Base-by-base conservation (phyloP, 768 basidiomycete genomes). In the Termitomyces titanicus region DNA sequence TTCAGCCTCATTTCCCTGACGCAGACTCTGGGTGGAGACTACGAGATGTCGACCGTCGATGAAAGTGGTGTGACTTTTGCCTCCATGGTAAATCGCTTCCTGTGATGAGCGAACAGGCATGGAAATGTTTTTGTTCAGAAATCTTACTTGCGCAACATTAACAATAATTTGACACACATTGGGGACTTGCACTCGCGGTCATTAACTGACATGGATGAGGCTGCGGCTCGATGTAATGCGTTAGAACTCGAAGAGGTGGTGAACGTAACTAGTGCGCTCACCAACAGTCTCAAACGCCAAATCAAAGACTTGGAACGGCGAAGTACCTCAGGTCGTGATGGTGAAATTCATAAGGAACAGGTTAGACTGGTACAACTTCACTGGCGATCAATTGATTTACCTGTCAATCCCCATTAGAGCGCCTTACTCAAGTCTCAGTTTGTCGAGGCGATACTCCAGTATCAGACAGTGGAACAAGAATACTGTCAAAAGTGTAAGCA, bases 371-470 rank as follows among this genome's bases (percentile, higher is more conserved):
- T 22, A 40, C 27, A 45, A 35, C 10, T 20, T 18, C 18, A 1
- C 46, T 43, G 22, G 12, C 27, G 27, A 49, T 46, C 22, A 55
- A 50, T 55, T 25, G 54, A n/a, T n/a, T n/a, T n/a, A n/a, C n/a
- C 27, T 24, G 50, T 45, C 37, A 53, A 38, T 22, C 38, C 50
- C 11, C 8, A 39, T 40, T 39, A 88, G 85, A 82, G 80, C 20
- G 81, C 79, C 0, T 68, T 86, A 34, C 78, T 87, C 62, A 86
- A 85, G 67, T 79, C 79, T 27, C 89, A 92, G 62, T 94, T 94
- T 64, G 79, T 92, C 39, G 92, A 93, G 59, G 86, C 89, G 18
- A 84, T 94, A 57, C 93, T 94, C 72, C 84, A 79, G 57, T 94
- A 92, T 64, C 89, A 93, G 66, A 80, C 79, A 22, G 88, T 92